phyloP scores from a whole-genome alignment of 805 yeast genomes.

The Ogataea methanolica region DNA sequence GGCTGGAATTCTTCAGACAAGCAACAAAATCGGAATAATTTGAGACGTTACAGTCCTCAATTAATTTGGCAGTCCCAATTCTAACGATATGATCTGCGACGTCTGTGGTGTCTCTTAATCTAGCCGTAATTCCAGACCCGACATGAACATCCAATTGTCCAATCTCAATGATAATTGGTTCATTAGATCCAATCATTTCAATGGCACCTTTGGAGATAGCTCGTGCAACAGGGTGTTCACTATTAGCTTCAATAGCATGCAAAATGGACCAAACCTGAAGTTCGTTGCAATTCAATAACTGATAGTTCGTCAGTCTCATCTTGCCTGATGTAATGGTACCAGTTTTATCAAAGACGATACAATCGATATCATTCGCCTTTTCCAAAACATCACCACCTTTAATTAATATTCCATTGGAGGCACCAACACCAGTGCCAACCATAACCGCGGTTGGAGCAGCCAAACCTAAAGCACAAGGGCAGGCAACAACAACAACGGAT shows the following conservation, averaged over 20 bases:
- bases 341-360: constrained; percentile 87
- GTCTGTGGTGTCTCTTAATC: constrained; percentile 12
- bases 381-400: constrained; percentile 93
- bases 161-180: constrained; percentile 17
- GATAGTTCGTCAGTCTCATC: constrained; percentile 43
- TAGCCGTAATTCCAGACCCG: constrained; percentile 44
- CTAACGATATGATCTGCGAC: constrained; percentile 27
- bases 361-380: constrained; percentile 55
- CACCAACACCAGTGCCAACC: constrained; percentile 99
- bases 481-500: constrained; percentile 92
- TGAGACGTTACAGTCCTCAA: constrained; percentile 24
- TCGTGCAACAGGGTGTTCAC: constrained; percentile 86
- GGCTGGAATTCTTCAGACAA: constrained; percentile 2
- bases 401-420: constrained; percentile 79
- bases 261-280: constrained; percentile 43
- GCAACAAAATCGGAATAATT: constrained; percentile 18
- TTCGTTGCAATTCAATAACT: constrained; percentile 23
- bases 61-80: constrained; percentile 51
- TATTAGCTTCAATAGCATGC: constrained; percentile 56
- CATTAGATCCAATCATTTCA: constrained; percentile 2
- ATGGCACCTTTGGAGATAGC: constrained; percentile 47
- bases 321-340: constrained; percentile 90
- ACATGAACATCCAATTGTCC: constrained; percentile 33
- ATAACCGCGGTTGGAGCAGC: constrained; percentile 98
- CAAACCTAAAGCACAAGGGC: constrained; percentile 82